A percentile compares a stretch with the other conserved stretches of the same genome.
These are phyloP conservation scores for Pterocarpus macrocarpus DNA, from an alignment of 306 rosid species.

Conservation along the genomic window DNA sequence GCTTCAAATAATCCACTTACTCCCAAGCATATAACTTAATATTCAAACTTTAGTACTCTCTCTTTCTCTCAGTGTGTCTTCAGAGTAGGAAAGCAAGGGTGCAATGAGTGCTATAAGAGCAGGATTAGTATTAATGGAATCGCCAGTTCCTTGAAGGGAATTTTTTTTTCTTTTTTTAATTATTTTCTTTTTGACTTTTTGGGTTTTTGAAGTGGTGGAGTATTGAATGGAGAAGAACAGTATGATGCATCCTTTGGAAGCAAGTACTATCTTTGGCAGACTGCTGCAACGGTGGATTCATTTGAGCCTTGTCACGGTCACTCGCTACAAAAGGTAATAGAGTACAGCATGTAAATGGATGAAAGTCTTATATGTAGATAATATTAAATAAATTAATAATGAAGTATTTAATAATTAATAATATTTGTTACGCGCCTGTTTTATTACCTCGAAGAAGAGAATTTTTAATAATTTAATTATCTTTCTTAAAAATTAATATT, in stretches of 20 bases:
- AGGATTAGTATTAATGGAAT: slow-evolving; percentile 56
- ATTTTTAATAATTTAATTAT: no score
- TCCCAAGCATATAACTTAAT: slow-evolving; percentile 15
- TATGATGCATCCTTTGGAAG: slow-evolving; percentile 64
- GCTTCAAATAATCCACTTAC: slow-evolving; percentile 25
- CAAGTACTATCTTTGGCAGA: slow-evolving; percentile 59
- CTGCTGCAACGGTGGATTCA: slow-evolving; percentile 47
- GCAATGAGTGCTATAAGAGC: not conserved
- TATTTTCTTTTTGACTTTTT: slow-evolving; percentile 53
- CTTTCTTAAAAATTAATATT: no score
- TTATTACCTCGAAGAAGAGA: no score
- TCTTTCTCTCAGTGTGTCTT: slow-evolving; percentile 15
- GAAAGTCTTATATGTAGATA: no score
- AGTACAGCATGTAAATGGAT: slow-evolving; percentile 35
- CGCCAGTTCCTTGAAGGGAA: slow-evolving; percentile 71
- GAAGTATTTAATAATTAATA: no score
- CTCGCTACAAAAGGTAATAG: slow-evolving; percentile 47
- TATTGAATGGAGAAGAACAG: slow-evolving; percentile 44
- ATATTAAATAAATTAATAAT: not conserved
- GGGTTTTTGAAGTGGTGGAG: slow-evolving; percentile 19
- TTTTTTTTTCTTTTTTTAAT: not conserved
- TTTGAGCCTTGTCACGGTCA: slow-evolving; percentile 41
- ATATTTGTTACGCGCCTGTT: no score
- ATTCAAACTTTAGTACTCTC: slow-evolving; percentile 20
- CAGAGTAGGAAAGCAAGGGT: not conserved